phyloP scores from a whole-genome alignment of 805 yeast genomes.

The Yarrowia hollandica region DNA sequence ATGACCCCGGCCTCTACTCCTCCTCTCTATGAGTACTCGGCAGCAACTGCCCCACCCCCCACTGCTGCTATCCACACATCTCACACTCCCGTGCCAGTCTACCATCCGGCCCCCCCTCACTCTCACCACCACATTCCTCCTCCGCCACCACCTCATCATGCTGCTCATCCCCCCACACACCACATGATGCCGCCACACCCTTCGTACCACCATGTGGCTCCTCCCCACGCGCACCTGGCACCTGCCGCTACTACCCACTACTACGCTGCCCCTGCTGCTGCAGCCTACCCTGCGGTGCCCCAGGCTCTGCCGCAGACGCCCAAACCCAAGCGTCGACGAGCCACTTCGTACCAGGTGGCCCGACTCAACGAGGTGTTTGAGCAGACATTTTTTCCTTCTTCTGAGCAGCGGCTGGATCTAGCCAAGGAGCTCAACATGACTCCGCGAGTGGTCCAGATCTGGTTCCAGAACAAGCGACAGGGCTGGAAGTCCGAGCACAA shows the following conservation, averaged over 20 bases:
- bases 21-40: constrained; percentile 1
- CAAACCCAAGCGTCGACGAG: constrained; percentile 61
- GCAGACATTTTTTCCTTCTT: constrained; percentile 73
- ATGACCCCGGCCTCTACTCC: constrained; percentile 25
- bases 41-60: background rate
- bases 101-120: constrained; percentile 2
- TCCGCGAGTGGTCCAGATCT: constrained; percentile 84
- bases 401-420: constrained; percentile 67
- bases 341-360: constrained; percentile 76
- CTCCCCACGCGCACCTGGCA: constrained; percentile 10
- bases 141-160: constrained; percentile 2
- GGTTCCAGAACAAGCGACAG: constrained; percentile 83
- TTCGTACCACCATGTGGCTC: constrained; percentile 1
- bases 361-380: constrained; percentile 70
- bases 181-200: constrained; percentile 8
- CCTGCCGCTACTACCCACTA: constrained; percentile 1
- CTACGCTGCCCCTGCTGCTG: constrained; percentile 14
- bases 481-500: constrained; percentile 39
- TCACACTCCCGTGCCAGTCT: constrained; percentile 1
- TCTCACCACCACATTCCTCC: constrained; percentile 9
- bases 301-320: constrained; percentile 31
- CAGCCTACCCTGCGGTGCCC: constrained; percentile 13
- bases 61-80: background rate
- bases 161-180: background rate
- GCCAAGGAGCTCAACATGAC: constrained; percentile 77